Evolutionary conservation across 768 basidiomycete species (phyloP), one percentile per base, ranked within the genome.

Genomic region (Amanita phalloides): DNA sequence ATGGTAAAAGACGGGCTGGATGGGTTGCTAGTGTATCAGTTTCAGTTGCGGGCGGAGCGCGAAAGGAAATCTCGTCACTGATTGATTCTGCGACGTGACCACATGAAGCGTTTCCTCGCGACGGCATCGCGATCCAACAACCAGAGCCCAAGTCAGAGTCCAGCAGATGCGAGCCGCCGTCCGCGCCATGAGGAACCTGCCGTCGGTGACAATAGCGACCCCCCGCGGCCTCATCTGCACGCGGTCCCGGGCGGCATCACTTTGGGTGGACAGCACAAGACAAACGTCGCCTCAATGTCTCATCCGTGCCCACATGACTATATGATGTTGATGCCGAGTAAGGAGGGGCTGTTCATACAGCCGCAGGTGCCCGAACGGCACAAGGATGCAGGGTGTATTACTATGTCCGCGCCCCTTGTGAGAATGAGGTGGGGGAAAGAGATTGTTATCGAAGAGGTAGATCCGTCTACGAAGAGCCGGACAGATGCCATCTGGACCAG

Each of bases 271-370:
- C 81, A 78, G 48, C 85, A 82, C 2, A 82, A 76, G 65, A 74
- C 79, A 54, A 64, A 76, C 53, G 68, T 86, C 17, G 83, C 87
- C 7, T 75, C 87, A 2, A 65, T 84, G 11, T 83, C 83, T n/a
- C 85, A 89, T 62, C 86, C 86, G 25, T 77, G 75, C 57, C 85
- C 88, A 6, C 69, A 89, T 61, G 78, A 82, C 43, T 72, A 80
- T 54, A 77, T 92, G 38, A 76, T 76, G n/a, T 55, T 90, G 30
- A 60, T 82, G 37, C 74, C 72, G 3, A 76, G 83, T 1, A 65
- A 70, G 14, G 71, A 77, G 6, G 88, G 86, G 3, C 72, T 92
- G n/a, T 60, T 87, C 46, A 68, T 91, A 49, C 74, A 81, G 41
- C 85, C 83, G 20, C 76, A 79, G 58, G 54, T 69, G 20, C 58